Base-by-base conservation (phyloP, 768 basidiomycete species). In the Asterophora parasitica region DNA sequence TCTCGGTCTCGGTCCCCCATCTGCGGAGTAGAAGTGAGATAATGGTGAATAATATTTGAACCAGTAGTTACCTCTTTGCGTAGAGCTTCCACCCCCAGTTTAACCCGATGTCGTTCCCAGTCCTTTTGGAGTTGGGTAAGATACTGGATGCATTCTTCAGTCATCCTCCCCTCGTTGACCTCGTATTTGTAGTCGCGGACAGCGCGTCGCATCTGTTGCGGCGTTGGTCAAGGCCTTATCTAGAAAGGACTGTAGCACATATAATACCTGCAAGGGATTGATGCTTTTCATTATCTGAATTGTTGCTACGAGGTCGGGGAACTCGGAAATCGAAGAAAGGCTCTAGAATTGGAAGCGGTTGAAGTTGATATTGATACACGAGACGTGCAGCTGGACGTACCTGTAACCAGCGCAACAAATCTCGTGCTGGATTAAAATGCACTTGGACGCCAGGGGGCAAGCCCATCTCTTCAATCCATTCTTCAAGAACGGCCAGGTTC, bases 81-180 rank as follows among this genome's bases (percentile, higher is more conserved):
- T 28, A 92, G 69, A 7, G 85, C 83, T 58, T 91, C 85, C 7
- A 95, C 91, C 3, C 91, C 89, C 27, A 88, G 71, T 61, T 91
- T 88, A 27, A 94, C 82, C 36, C 92, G 76, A 62, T 91, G 86
- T 48, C 90, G 74, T 65, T 99, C 95, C 95, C 95, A 99, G 62
- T 98, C 94, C 61, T 91, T 94, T 67, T 97, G 94, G 7, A 99
- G 72, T 58, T 98, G 95, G 2, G 82, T 87, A 20, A 98, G 78
- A 58, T 98, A 98, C 68, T 96, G 91, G 32, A 81, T 74, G 61
- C 95, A 98, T 64, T 99, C 96, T 17, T 98, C 93, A 2, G 84
- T 88, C 91, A 99, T 96, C 51, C 76, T 77, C 1, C 82, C 77
- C 65, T 99, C 96, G 61, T 85, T 87, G 41, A 97, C 87, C 69